Conservation (phyloP, 2,329 filamentous ascomycete genomes). For the Aureobasidium sp. region DNA sequence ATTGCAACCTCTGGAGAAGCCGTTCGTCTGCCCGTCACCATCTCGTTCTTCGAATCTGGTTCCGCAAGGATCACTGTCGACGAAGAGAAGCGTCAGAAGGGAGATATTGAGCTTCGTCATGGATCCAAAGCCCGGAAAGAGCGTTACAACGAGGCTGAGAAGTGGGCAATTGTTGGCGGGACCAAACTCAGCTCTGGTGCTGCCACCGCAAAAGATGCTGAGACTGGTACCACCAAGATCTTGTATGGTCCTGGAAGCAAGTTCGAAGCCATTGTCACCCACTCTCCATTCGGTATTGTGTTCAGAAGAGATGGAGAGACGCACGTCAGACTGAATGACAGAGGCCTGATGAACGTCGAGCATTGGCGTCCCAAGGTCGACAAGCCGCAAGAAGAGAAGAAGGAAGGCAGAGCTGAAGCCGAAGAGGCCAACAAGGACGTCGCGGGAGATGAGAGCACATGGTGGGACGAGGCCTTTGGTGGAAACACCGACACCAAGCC, state of each 20-base stretch:
- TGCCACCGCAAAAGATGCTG: constrained; percentile 56
- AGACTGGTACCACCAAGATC: constrained; percentile 60
- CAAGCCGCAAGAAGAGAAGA: constrained; percentile 49
- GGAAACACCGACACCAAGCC: constrained; percentile 94
- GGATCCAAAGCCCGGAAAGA: constrained; percentile 80
- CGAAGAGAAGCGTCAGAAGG: constrained; percentile 81
- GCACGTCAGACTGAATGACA: constrained; percentile 81
- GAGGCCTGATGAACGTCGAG: constrained; percentile 85
- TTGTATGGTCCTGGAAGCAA: constrained; percentile 68
- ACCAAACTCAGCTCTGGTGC: constrained; percentile 64
- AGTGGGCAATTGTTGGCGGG: constrained; percentile 80
- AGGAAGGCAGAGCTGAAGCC: constrained; percentile 39
- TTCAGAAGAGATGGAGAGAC: constrained; percentile 76
- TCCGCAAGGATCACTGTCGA: constrained; percentile 81
- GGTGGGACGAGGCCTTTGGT: constrained; percentile 97
- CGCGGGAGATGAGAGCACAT: constrained; percentile 69
- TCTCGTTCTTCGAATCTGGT: constrained; percentile 86
- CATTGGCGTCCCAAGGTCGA: constrained; percentile 91
- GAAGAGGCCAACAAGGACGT: constrained; percentile 33
- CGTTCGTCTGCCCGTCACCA: constrained; percentile 70
- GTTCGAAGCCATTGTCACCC: constrained; percentile 76
- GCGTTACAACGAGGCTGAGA: constrained; percentile 83
- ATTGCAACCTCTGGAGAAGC: constrained; percentile 57
- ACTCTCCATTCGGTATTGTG: constrained; percentile 74
- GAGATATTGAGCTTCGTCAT: constrained; percentile 80